Percentiles rank a stretch among this genome's conserved stretches.
Conservation (phyloP, 139 green algal species). For the Nannochloris sp. region DNA sequence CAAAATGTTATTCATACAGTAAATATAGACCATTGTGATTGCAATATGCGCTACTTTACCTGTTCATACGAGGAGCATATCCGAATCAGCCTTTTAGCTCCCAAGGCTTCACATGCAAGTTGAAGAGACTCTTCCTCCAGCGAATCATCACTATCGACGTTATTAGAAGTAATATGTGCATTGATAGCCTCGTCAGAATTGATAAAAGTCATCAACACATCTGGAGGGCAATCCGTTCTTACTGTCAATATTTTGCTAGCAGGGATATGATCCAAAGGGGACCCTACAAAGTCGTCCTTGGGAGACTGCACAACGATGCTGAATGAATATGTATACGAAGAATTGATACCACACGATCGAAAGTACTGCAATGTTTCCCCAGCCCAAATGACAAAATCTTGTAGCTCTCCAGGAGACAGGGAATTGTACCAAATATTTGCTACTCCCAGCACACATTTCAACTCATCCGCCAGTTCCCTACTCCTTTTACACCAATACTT, state of each 20-base stretch:
- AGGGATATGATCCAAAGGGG: constrained; percentile 63
- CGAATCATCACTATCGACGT: constrained; percentile 17
- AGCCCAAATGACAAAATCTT: constrained; percentile 85
- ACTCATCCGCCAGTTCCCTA: constrained; percentile 43
- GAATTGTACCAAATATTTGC: constrained; percentile 74
- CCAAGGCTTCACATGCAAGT: constrained; percentile 32
- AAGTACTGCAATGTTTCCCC: constrained; percentile 54
- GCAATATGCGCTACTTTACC: neutral
- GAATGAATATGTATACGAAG: constrained; percentile 50
- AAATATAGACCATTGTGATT: neutral
- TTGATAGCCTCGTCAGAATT: constrained; percentile 33
- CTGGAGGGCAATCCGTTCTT: constrained; percentile 64
- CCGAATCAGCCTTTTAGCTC: constrained; percentile 44
- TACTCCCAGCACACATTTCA: constrained; percentile 62
- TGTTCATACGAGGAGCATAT: constrained; percentile 41
- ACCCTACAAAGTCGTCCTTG: constrained; percentile 37
- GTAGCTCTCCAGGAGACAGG: constrained; percentile 44
- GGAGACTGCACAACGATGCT: constrained; percentile 63
- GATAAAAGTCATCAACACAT: constrained; percentile 66
- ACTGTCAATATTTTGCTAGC: constrained; percentile 75
- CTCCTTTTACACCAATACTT: constrained; percentile 57
- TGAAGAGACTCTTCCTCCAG: constrained; percentile 32
- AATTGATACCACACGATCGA: constrained; percentile 15
- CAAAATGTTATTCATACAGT: constrained; percentile 10
- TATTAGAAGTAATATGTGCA: constrained; percentile 39